Evolutionary conservation across 192 early-diverging fungal genomes (phyloP).

Genomic region (Coemansia sp.): DNA sequence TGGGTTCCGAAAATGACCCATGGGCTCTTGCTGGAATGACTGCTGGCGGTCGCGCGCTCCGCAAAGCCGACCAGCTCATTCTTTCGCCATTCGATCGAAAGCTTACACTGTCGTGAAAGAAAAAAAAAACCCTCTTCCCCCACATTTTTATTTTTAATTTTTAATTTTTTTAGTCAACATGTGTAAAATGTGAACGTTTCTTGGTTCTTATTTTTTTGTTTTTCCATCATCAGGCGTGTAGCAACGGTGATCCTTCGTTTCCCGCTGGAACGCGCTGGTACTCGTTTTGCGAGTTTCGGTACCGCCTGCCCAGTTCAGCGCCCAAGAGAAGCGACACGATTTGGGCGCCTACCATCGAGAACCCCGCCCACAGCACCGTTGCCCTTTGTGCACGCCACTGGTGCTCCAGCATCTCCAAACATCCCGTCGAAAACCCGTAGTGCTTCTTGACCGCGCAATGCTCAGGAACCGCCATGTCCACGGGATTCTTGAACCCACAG

Average conservation of each 20-base stretch:
- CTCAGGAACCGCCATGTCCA: slow-evolving; percentile 50
- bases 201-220: background rate
- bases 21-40: slow-evolving; percentile 42
- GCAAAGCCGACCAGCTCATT: slow-evolving; percentile 28
- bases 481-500: slow-evolving; percentile 52
- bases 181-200: background rate
- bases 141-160: too few relatives aligned
- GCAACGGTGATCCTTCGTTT: slow-evolving; percentile 30
- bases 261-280: slow-evolving; percentile 32
- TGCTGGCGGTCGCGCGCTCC: slow-evolving; percentile 33
- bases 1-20: background rate
- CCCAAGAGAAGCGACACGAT: slow-evolving; percentile 40
- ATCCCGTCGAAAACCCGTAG: slow-evolving; percentile 36
- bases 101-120: slow-evolving; percentile 9
- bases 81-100: slow-evolving; percentile 41
- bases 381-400: slow-evolving; percentile 27
- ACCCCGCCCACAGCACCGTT: slow-evolving; percentile 24
- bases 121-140: background rate
- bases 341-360: slow-evolving; percentile 34
- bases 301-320: slow-evolving; percentile 42
- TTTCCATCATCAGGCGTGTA: slow-evolving; percentile 15
- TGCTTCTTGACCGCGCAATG: slow-evolving; percentile 42
- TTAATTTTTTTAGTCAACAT: too few relatives aligned
- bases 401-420: slow-evolving; percentile 18
- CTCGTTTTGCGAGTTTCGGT: slow-evolving; percentile 20